A percentile compares a stretch with the other conserved stretches of the same genome.
Conservation (phyloP, 495 filamentous ascomycete genomes). For the Aspergillus diversus region DNA sequence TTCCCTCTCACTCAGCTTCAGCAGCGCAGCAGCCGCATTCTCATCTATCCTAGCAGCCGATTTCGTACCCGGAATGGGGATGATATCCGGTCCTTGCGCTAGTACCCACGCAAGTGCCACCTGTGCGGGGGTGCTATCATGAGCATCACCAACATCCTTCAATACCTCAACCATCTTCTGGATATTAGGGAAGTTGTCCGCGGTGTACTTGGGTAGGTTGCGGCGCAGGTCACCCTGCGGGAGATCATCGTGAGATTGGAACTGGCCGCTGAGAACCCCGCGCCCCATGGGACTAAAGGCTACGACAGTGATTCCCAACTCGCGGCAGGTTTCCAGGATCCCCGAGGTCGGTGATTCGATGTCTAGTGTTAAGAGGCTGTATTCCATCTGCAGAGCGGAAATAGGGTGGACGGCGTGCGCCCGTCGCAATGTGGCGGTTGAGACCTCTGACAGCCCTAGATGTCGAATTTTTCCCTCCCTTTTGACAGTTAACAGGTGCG, state of each 20-base stretch:
- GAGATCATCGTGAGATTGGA: slow-evolving; percentile 50
- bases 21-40: slow-evolving; percentile 48
- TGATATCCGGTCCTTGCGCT: slow-evolving; percentile 54
- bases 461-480: slow-evolving; percentile 6
- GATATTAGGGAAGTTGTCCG: slow-evolving; percentile 57
- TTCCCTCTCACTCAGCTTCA: slow-evolving; percentile 53
- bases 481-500: not conserved
- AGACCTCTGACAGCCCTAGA: slow-evolving; percentile 48
- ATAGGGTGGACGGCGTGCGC: slow-evolving; percentile 62
- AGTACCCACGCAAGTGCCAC: slow-evolving; percentile 6
- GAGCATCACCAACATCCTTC: slow-evolving; percentile 36
- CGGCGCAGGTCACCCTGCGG: slow-evolving; percentile 42
- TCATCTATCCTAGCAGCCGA: slow-evolving; percentile 56
- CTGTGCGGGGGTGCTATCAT: slow-evolving; percentile 26
- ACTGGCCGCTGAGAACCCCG: slow-evolving; percentile 58
- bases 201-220: slow-evolving; percentile 47
- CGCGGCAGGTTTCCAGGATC: slow-evolving; percentile 58
- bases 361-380: slow-evolving; percentile 61
- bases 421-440: slow-evolving; percentile 60
- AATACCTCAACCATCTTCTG: slow-evolving; percentile 49
- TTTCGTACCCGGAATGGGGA: slow-evolving; percentile 63
- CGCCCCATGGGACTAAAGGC: slow-evolving; percentile 66
- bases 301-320: slow-evolving; percentile 64
- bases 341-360: slow-evolving; percentile 54
- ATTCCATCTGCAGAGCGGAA: slow-evolving; percentile 65